Base-by-base conservation (phyloP, 2,329 filamentous ascomycete species). In the Cercospora sp. region DNA sequence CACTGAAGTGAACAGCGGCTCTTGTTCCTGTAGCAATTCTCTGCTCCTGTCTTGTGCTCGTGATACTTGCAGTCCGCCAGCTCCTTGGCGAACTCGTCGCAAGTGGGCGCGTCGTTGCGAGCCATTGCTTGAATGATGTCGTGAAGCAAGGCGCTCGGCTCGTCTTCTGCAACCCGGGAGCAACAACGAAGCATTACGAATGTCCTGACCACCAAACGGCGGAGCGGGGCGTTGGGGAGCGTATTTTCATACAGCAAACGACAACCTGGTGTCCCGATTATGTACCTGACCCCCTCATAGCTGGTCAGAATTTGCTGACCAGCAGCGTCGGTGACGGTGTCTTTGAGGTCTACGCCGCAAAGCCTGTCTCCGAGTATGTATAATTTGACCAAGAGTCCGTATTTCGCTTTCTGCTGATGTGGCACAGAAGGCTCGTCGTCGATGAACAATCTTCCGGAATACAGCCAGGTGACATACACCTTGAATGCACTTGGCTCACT, bases 341-440 rank as follows among this genome's bases (percentile, higher is more conserved):
- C 67, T 20, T 69, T 71, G 67, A 71, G 65, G 28, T 66, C 65
- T 4, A 10, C 4, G 23, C 66, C 67, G 18, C 68, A 18, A 3
- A 71, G 55, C 26, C 60, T 57, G 45, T 69, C 65, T 5, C 67
- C 69, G 3, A 68, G 65, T 2, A 33, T 10, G 36, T 71, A 69
- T 7, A 45, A 36, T 0, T 30, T 16, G 18, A 63, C 40, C 9
- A 63, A 16, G 12, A 8, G 16, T 3, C 20, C 13, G 4, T 13
- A 45, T 2, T 13, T n/a, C 0, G 26, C 13, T 7, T 23, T 42
- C n/a, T 13, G 5, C 10, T 31, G 9, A 8, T 18, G n/a, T 2
- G 60, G 28, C 13, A 9, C 33, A 18, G 20, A 20, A 20, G 23
- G 18, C 7, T 42, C 36, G 7, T 10, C 20, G 4, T 48, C 59